These are phyloP conservation scores for Gracilaria caudata DNA, from an alignment of 23 red algal genomes.

Conservation along the genomic window DNA sequence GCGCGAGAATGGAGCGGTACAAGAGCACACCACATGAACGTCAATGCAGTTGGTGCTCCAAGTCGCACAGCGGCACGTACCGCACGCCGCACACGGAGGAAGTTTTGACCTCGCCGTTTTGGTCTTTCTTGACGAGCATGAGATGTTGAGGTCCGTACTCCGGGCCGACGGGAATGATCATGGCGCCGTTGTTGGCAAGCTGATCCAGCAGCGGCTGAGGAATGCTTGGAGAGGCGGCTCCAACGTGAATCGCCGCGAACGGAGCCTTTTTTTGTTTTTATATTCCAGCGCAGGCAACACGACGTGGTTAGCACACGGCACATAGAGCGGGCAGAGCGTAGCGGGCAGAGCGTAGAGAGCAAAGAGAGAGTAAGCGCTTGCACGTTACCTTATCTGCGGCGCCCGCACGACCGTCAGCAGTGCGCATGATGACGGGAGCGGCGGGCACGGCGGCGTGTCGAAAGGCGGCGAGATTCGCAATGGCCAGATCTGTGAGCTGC, in stretches of 20 bases:
- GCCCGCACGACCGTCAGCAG: constrained; percentile 59
- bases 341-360: not conserved
- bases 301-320: not conserved
- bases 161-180: constrained; percentile 87
- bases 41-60: constrained; percentile 53
- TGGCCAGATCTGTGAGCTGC: constrained; percentile 49
- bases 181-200: constrained; percentile 72
- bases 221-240: constrained; percentile 72
- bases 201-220: constrained; percentile 79
- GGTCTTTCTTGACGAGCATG: constrained; percentile 67
- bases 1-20: not conserved
- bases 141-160: constrained; percentile 63
- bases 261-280: constrained; percentile 26
- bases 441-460: constrained; percentile 12
- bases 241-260: constrained; percentile 91
- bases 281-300: no score
- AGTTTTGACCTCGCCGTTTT: constrained; percentile 11
- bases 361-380: not conserved
- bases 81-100: constrained; percentile 73
- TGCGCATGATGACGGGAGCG: constrained; percentile 48
- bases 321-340: constrained; percentile 5
- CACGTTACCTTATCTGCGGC: constrained; percentile 25
- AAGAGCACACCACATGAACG: not conserved
- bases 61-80: constrained; percentile 90
- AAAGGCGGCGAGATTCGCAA: constrained; percentile 59